Conservation (phyloP, 2,329 filamentous ascomycete species). For the Plenodomus lindquistii region DNA sequence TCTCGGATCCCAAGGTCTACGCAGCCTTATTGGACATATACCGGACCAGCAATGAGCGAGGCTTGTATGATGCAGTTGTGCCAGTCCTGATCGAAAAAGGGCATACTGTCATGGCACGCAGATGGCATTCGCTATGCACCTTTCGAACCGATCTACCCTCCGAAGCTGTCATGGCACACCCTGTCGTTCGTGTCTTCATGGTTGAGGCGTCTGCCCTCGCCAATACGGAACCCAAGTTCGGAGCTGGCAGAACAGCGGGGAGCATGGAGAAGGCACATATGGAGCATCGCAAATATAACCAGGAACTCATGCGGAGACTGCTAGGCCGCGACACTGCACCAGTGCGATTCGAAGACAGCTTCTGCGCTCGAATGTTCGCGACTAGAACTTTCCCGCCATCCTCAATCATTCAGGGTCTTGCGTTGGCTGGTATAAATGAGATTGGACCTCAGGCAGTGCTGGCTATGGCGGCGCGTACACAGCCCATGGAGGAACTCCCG, state of each 20-base stretch:
- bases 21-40: slow-evolving; percentile 45
- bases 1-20: slow-evolving; percentile 20
- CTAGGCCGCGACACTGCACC: slow-evolving; percentile 49
- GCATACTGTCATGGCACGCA: slow-evolving; percentile 28
- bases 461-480: slow-evolving; percentile 71
- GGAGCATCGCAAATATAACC: slow-evolving; percentile 23
- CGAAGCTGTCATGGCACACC: slow-evolving; percentile 31
- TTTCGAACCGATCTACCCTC: slow-evolving; percentile 45
- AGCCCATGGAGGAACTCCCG: slow-evolving; percentile 59
- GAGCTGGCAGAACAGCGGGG: slow-evolving; percentile 3
- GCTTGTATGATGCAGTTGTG: slow-evolving; percentile 50
- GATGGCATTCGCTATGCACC: slow-evolving; percentile 49
- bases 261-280: slow-evolving; percentile 2
- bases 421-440: slow-evolving; percentile 69
- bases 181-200: slow-evolving; percentile 34
- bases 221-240: slow-evolving; percentile 8
- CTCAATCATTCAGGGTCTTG: slow-evolving; percentile 69
- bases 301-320: slow-evolving; percentile 39
- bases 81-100: slow-evolving; percentile 32
- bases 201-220: slow-evolving; percentile 24
- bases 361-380: slow-evolving; percentile 82
- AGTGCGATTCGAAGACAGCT: slow-evolving; percentile 60
- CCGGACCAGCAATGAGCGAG: slow-evolving; percentile 35
- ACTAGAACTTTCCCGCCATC: slow-evolving; percentile 74
- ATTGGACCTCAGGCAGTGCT: slow-evolving; percentile 79